Base-by-base conservation (phyloP, 2,329 filamentous ascomycete genomes). In the Aspergillus ibericus region DNA sequence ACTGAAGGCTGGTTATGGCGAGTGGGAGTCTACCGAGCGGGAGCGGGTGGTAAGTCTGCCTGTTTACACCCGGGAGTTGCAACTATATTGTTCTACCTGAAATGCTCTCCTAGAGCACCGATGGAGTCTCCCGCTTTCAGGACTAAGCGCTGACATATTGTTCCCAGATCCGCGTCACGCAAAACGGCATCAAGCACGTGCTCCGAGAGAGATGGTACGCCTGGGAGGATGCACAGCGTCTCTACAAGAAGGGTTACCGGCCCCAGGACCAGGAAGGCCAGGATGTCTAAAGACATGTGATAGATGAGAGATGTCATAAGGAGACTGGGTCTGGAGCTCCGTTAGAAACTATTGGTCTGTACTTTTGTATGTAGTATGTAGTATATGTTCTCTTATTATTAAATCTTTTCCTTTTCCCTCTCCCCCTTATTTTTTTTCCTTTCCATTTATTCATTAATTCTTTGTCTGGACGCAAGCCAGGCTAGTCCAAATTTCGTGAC, bases 181-280 rank as follows among this genome's bases (percentile, higher is more conserved):
- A 93, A 85, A 85, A 86, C 70, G 82, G 83, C 47, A 96, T 98
- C 76, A 92, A 91, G 79, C 89, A 95, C 66, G 85, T 88, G 51
- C 80, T 98, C 70, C 93, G 91, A 35, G 93, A 97, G 78, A 85
- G 93, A 69, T 95, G 86, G 79, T 93, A 96, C 77, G 85, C 90
- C 9, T 98, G 92, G 89, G 75, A 76, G 58, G 76, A 78, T 38
- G 77, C 76, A 34, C 68, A 70, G 54, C 68, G 69, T 38, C 66
- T 77, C 40, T 77, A 74, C 57, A 62, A 73, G 27, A 64, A 67
- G 20, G 75, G 75, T 48, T 72, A 73, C 51, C 71, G 73, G 44
- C 75, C 75, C 15, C 68, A 71, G 55, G 63, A 70, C 35, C 68
- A 75, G 46, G 68, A 67, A 12, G 53, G n/a, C 18, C 58, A 63